phyloP scores from a whole-genome alignment of 2,329 filamentous ascomycete species.

The Thielaviopsis ethacetica region DNA sequence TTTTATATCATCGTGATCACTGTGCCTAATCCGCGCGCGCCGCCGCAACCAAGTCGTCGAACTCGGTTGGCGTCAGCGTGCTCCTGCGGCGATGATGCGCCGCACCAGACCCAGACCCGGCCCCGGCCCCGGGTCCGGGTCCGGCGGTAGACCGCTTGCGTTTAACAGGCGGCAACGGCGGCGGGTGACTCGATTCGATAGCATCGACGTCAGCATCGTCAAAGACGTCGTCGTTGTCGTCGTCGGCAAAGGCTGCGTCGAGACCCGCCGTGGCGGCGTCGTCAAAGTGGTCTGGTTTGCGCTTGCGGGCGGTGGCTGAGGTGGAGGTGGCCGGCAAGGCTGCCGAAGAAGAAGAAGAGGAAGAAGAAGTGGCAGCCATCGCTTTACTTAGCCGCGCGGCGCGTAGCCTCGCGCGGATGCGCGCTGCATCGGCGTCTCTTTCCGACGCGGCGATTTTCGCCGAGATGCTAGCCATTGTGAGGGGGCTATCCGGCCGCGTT shows the following conservation, averaged over 20 bases:
- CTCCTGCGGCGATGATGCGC: slow-evolving; percentile 49
- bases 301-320: not conserved
- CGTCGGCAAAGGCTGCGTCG: slow-evolving; percentile 11
- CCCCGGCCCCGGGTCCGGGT: too few species aligned
- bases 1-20: not conserved
- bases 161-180: slow-evolving; percentile 19
- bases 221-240: slow-evolving; percentile 10
- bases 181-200: not conserved
- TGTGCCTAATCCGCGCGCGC: not conserved
- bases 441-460: slow-evolving; percentile 49
- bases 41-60: slow-evolving; percentile 26
- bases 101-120: slow-evolving; percentile 23
- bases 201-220: not conserved
- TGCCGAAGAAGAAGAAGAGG: not conserved
- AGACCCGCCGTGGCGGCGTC: not conserved
- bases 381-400: slow-evolving; percentile 28
- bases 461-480: slow-evolving; percentile 45
- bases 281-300: slow-evolving; percentile 10
- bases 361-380: not conserved
- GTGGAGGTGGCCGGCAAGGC: not conserved
- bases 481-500: slow-evolving; percentile 18
- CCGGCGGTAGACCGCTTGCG: too few species aligned
- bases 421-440: slow-evolving; percentile 44
- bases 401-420: slow-evolving; percentile 44
- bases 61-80: slow-evolving; percentile 59